A percentile compares a stretch with the other conserved stretches of the same genome.
Evolutionary conservation across 176 grass and related monocot species (phyloP).

Genomic region (Carex pumila): DNA sequence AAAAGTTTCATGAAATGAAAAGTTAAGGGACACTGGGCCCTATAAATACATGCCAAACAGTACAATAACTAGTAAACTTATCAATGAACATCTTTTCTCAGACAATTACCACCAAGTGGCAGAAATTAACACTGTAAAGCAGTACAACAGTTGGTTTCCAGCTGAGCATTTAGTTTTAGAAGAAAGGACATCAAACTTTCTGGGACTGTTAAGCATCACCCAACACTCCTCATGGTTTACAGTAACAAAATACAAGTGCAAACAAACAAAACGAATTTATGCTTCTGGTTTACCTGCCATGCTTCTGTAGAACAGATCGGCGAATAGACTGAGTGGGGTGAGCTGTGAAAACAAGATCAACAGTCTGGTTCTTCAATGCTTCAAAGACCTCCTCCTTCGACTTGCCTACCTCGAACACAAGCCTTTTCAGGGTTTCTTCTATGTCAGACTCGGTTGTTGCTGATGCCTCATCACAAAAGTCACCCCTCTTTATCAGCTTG

Average conservation of each 20-base stretch:
- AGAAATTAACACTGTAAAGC: neutral
- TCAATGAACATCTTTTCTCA: neutral
- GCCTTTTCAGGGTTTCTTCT: slow-evolving; percentile 88
- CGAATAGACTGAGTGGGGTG: slow-evolving; percentile 89
- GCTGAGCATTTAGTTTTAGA: neutral
- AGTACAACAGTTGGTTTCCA: neutral
- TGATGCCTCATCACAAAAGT: slow-evolving; percentile 75
- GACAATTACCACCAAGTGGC: neutral
- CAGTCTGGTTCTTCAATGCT: slow-evolving; percentile 90
- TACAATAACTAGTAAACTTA: neutral
- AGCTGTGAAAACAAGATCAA: slow-evolving; percentile 94
- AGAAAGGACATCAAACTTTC: neutral
- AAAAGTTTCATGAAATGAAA: neutral
- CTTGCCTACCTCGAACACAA: slow-evolving; percentile 63
- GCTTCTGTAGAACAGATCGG: slow-evolving; percentile 96
- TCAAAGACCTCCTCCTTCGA: slow-evolving; percentile 86
- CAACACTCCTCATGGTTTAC: neutral
- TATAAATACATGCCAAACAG: neutral
- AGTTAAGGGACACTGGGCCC: neutral
- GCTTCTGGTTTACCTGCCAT: slow-evolving; percentile 39
- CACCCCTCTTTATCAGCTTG: slow-evolving; percentile 75
- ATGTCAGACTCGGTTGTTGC: slow-evolving; percentile 94
- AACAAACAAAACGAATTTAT: neutral
- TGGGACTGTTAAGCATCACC: neutral
- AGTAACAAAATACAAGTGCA: neutral